These are phyloP conservation scores for Silene latifolia DNA, from an alignment of 148 eudicot genomes.

Conservation along the genomic window DNA sequence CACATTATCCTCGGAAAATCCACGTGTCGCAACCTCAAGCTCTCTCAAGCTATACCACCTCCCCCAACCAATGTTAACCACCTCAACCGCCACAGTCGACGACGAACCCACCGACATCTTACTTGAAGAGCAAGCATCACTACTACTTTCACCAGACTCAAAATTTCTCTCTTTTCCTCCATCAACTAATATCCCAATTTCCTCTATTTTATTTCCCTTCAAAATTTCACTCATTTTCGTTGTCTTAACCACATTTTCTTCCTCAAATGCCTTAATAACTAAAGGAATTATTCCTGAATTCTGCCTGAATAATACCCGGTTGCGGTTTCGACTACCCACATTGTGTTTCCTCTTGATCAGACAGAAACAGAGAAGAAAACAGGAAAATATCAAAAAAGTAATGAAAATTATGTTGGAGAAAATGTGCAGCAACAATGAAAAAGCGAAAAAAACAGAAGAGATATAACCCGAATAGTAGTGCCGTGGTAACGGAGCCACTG, in stretches of 20 bases:
- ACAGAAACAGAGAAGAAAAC: conserved; percentile 33
- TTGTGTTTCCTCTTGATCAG: conserved; percentile 29
- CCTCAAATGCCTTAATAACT: conserved; percentile 34
- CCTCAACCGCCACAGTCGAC: conserved; percentile 30
- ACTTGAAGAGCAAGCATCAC: conserved; percentile 52
- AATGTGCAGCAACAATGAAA: too few species aligned
- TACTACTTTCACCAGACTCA: conserved; percentile 24
- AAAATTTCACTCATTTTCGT: conserved; percentile 38
- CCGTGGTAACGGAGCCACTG: too few species aligned
- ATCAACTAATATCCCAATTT: conserved; percentile 27
- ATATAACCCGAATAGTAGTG: too few species aligned
- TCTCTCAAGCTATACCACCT: conserved; percentile 73
- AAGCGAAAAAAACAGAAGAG: too few species aligned
- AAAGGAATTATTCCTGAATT: conserved; percentile 54
- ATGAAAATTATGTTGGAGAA: too few species aligned
- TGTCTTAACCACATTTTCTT: conserved; percentile 4
- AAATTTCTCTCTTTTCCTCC: conserved; percentile 26
- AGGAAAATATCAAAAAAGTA: conserved; percentile 20
- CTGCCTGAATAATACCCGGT: conserved; percentile 25
- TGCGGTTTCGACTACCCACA: conserved; percentile 9
- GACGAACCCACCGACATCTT: conserved; percentile 39
- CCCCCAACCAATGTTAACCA: conserved; percentile 76
- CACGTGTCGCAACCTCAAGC: conserved; percentile 73
- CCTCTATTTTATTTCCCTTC: conserved; percentile 29
- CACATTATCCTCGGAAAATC: conserved; percentile 61